These are phyloP conservation scores for Parathielavia hyrcaniae DNA, from an alignment of 495 filamentous ascomycete species.

Conservation along the genomic window DNA sequence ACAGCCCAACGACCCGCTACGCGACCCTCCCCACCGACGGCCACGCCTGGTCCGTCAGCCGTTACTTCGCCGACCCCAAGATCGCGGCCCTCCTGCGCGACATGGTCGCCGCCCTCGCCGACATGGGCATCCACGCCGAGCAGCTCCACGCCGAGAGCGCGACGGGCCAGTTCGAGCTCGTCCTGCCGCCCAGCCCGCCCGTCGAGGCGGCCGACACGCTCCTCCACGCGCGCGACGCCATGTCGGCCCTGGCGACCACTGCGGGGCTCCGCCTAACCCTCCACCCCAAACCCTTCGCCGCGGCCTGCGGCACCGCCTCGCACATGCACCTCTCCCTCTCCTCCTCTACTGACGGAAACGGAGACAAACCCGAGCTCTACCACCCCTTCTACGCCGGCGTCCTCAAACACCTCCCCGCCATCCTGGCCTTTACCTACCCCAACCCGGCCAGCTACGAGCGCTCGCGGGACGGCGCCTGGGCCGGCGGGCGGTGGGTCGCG, in stretches of 20 bases:
- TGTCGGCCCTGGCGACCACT: slow-evolving; percentile 51
- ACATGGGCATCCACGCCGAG: slow-evolving; percentile 59
- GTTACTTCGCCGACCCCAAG: slow-evolving; percentile 48
- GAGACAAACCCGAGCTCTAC: slow-evolving; percentile 37
- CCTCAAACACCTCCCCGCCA: slow-evolving; percentile 54
- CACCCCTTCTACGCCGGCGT: slow-evolving; percentile 62
- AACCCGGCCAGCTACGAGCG: slow-evolving; percentile 56
- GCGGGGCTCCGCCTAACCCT: slow-evolving; percentile 67
- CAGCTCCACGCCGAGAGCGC: slow-evolving; percentile 75
- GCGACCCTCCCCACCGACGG: slow-evolving; percentile 34
- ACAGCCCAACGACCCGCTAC: slow-evolving; percentile 26
- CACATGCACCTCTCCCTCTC: slow-evolving; percentile 64
- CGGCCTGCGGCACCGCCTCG: slow-evolving; percentile 55
- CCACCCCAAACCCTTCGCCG: slow-evolving; percentile 61
- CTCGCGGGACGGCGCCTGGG: slow-evolving; percentile 62
- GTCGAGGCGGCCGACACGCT: slow-evolving; percentile 67
- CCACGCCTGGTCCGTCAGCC: slow-evolving; percentile 60
- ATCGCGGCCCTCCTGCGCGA: slow-evolving; percentile 58
- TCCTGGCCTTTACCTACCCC: slow-evolving; percentile 60
- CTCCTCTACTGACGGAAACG: background rate
- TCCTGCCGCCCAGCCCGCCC: slow-evolving; percentile 59
- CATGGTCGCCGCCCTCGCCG: slow-evolving; percentile 51
- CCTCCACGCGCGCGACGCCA: slow-evolving; percentile 63
- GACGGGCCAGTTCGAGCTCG: slow-evolving; percentile 75
- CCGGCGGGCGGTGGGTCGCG: slow-evolving; percentile 63